A percentile compares a stretch with the other conserved stretches of the same genome.
Conservation (phyloP, 768 basidiomycete genomes). For the Calocybe indica region DNA sequence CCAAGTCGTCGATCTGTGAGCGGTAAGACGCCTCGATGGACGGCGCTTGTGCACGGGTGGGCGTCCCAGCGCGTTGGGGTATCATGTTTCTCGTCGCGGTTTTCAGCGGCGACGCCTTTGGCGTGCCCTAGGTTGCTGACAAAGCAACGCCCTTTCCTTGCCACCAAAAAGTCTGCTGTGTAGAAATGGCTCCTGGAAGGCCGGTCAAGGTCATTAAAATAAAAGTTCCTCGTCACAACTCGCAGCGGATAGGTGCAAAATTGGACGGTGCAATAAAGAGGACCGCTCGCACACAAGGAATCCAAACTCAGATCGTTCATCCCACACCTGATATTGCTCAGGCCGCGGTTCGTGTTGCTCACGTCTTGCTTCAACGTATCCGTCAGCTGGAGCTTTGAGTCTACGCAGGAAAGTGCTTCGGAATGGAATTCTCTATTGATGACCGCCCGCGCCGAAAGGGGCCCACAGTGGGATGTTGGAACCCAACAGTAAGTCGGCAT, state of each 20-base stretch:
- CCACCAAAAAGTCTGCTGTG: neutral
- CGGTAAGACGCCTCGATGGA: slow-evolving; percentile 58
- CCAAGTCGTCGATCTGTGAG: slow-evolving; percentile 68
- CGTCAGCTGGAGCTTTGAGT: neutral
- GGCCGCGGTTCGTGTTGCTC: slow-evolving; percentile 51
- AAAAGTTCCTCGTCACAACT: slow-evolving; percentile 69
- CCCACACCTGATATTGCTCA: slow-evolving; percentile 59
- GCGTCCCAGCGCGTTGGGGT: slow-evolving; percentile 14
- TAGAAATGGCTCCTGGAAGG: slow-evolving; percentile 54
- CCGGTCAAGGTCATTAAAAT: slow-evolving; percentile 52
- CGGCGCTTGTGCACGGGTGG: slow-evolving; percentile 21
- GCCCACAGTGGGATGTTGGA: slow-evolving; percentile 85
- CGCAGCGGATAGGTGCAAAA: slow-evolving; percentile 64
- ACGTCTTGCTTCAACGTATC: neutral
- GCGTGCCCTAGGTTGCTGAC: neutral
- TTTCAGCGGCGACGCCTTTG: neutral
- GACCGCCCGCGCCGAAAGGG: slow-evolving; percentile 74
- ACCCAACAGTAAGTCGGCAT: slow-evolving; percentile 69
- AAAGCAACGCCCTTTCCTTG: neutral
- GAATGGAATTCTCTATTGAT: slow-evolving; percentile 82
- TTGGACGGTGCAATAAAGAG: slow-evolving; percentile 53
- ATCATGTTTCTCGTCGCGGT: slow-evolving; percentile 4
- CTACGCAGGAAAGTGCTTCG: slow-evolving; percentile 61
- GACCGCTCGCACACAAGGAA: slow-evolving; percentile 41
- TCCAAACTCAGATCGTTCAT: slow-evolving; percentile 55